These are phyloP conservation scores for Chlamydomonas applanata DNA, from an alignment of 139 green algal species.

Conservation along the genomic window DNA sequence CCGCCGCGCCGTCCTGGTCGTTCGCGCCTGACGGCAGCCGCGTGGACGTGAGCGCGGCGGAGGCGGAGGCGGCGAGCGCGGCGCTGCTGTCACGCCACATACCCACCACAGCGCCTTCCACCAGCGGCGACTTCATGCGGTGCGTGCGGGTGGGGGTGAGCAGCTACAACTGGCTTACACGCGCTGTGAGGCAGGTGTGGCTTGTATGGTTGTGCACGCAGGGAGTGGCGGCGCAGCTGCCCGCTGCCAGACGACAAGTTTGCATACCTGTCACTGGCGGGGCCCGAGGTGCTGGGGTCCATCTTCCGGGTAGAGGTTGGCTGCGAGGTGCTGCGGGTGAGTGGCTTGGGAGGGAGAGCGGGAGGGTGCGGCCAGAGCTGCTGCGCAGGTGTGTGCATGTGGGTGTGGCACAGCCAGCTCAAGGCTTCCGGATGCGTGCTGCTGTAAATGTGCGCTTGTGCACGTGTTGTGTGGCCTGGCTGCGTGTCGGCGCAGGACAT, in stretches of 20 bases:
- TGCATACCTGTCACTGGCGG: slow-evolving; percentile 30
- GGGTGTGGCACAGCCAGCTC: too few relatives aligned
- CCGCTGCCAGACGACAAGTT: slow-evolving; percentile 32
- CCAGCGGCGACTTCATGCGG: slow-evolving; percentile 29
- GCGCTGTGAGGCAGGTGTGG: neutral
- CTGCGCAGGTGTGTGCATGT: too few relatives aligned
- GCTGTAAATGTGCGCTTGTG: too few relatives aligned
- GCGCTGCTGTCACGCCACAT: neutral
- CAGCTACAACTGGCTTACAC: neutral
- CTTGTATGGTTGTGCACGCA: neutral
- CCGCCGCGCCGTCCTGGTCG: slow-evolving; percentile 16
- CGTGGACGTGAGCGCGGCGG: neutral
- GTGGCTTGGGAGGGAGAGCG: too few relatives aligned
- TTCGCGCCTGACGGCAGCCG: slow-evolving; percentile 24
- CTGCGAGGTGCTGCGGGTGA: slow-evolving; percentile 31
- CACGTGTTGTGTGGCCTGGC: neutral
- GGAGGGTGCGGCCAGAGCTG: too few relatives aligned
- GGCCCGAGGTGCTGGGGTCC: slow-evolving; percentile 11
- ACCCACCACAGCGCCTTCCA: slow-evolving; percentile 6
- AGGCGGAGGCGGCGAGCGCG: neutral
- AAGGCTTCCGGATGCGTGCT: too few relatives aligned
- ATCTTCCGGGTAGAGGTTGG: slow-evolving; percentile 47
- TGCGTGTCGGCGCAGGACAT: slow-evolving; percentile 10
- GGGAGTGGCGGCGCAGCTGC: slow-evolving; percentile 38
- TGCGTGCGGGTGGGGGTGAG: neutral